Evolutionary conservation across 2,329 filamentous ascomycete genomes (phyloP), one percentile per base, ranked within the genome.

Genomic region (Coleophoma cylindrospora): DNA sequence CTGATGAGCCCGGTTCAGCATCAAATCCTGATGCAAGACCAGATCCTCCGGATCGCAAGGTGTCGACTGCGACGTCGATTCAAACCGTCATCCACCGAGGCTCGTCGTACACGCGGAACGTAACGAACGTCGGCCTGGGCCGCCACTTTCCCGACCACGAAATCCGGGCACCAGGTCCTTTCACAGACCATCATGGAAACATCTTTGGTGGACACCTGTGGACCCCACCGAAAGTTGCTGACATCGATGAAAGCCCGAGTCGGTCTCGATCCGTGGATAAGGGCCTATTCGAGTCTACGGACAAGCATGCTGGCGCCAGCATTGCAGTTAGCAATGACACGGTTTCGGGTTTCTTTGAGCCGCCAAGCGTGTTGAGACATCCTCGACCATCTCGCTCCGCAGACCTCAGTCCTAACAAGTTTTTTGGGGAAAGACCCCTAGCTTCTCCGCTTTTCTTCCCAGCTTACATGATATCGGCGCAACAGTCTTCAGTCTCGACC

Each of bases 181-280:
- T 63, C 19, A 60, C 60, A 1, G 63, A 65, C 50, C 59, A 62
- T 33, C 46, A 52, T 43, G 62, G 59, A 4, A 54, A 56, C 13
- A 48, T 63, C 12, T 60, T 64, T 45, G 54, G 52, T 27, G 57
- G 55, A 3, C 52, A 57, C 43, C 22, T 57, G 13, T 63, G 58
- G 55, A 51, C 56, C 33, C 40, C 49, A 3, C 27, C 27, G 9
- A 52, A 57, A 49, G 57, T 56, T 41, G 44, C 45, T 40, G 60
- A 59, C 32, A 70, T 80, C 47, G 77, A 71, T 7, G 68, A 73
- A 38, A n/a, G 7, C 12, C 36, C 36, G 1, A 64, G 80, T 38
- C 75, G 84, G 34, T 78, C 81, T 5, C 76, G 75, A 33, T 89
- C 86, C 0, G 80, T 82, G 7, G 86, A 90, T 52, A 74, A 82